Conservation (phyloP, 2,329 filamentous ascomycete genomes). For the Claviceps pusilla region DNA sequence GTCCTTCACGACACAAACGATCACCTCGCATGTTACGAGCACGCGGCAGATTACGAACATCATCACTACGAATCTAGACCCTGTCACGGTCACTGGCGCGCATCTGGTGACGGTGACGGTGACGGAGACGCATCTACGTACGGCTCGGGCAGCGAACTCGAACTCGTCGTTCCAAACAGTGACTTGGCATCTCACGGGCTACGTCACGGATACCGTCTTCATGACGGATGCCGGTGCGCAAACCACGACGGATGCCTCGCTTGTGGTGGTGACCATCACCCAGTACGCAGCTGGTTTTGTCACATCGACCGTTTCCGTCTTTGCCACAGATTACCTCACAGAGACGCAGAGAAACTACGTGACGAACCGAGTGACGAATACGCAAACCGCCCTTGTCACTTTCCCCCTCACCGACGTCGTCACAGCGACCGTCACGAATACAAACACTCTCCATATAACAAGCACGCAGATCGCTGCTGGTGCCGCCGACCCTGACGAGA, state of each 20-base stretch:
- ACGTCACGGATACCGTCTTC: background rate
- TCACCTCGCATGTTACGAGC: background rate
- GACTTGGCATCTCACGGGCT: background rate
- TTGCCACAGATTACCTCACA: background rate
- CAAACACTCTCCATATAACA: background rate
- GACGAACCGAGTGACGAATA: background rate
- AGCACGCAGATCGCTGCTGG: background rate
- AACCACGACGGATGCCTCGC: background rate
- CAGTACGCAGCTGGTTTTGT: background rate
- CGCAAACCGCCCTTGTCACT: background rate
- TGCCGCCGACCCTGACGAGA: background rate
- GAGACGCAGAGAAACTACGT: background rate
- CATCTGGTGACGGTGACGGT: background rate
- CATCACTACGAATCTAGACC: background rate
- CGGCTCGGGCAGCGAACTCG: background rate
- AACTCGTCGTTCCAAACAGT: background rate
- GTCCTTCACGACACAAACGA: background rate
- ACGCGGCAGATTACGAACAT: background rate
- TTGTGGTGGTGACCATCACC: background rate
- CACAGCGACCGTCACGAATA: background rate
- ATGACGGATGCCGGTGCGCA: background rate
- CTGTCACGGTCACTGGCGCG: background rate
- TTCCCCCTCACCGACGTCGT: background rate
- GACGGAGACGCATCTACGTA: background rate
- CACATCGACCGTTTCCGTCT: background rate